Conservation (phyloP, 1,139 yeast genomes). For the Debaryomyces nepalensis region DNA sequence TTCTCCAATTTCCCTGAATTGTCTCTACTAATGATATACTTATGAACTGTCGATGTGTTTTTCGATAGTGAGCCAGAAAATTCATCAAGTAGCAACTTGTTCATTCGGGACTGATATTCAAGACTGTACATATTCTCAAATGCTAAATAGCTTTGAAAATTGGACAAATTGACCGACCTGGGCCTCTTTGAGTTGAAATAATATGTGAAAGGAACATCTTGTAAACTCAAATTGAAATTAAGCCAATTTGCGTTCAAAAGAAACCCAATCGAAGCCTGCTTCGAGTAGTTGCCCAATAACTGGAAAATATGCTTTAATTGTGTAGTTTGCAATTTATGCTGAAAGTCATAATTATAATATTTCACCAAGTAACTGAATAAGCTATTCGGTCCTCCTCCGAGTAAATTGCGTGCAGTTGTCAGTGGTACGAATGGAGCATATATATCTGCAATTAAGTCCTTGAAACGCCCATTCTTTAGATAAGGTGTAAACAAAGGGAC, state of each 20-base stretch:
- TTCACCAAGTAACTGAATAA: constrained; percentile 5
- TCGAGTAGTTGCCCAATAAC: constrained; percentile 1
- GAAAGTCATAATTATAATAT: constrained; percentile 5
- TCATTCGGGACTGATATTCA: constrained; percentile 2
- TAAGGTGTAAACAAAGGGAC: constrained; percentile 5
- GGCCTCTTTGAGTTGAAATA: constrained; percentile 1
- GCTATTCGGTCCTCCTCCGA: neutral
- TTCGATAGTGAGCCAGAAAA: neutral
- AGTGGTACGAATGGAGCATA: constrained; percentile 6
- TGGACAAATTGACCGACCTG: constrained; percentile 2
- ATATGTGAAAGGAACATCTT: neutral
- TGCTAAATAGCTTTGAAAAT: constrained; percentile 3
- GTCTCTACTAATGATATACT: constrained; percentile 1
- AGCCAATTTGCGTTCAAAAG: constrained; percentile 6
- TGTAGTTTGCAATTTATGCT: neutral
- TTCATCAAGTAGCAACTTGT: neutral
- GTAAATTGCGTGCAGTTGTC: neutral
- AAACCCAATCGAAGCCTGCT: neutral
- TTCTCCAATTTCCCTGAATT: neutral
- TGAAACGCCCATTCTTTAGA: neutral
- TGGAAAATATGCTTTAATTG: neutral
- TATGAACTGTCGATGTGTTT: neutral
- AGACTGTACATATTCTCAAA: constrained; percentile 4
- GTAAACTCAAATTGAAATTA: constrained; percentile 1
- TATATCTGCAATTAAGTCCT: constrained; percentile 1